phyloP scores from a whole-genome alignment of 352 stramenopile genomes.

The Phytophthora cajani region DNA sequence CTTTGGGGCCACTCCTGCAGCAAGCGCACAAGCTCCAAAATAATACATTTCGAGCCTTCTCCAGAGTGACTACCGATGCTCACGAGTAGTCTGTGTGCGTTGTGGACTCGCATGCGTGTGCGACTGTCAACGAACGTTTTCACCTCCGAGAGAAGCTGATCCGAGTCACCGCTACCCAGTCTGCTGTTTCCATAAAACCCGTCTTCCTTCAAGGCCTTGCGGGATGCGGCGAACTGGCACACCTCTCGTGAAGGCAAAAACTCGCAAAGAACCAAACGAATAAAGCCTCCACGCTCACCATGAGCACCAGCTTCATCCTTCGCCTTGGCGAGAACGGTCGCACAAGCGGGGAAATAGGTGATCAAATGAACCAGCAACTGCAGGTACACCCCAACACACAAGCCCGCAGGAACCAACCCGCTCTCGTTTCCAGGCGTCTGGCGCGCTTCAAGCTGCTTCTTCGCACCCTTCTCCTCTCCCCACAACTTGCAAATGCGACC shows the following conservation, averaged over 20 bases:
- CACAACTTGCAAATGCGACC: constrained; percentile 64
- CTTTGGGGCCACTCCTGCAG: constrained; percentile 69
- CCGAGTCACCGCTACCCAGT: constrained; percentile 31
- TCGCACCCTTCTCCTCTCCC: constrained; percentile 51
- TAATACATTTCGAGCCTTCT: constrained; percentile 80
- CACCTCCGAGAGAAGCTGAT: constrained; percentile 45
- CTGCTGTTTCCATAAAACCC: constrained; percentile 51
- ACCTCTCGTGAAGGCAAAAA: constrained; percentile 79
- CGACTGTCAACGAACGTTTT: constrained; percentile 48
- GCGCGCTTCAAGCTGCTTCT: constrained; percentile 21
- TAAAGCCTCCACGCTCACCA: constrained; percentile 47
- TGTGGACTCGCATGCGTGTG: constrained; percentile 64
- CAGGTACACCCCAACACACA: constrained; percentile 76
- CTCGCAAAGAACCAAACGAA: constrained; percentile 67
- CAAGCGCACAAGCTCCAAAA: constrained; percentile 75
- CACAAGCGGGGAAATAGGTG: constrained; percentile 69
- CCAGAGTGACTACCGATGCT: constrained; percentile 71
- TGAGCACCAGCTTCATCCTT: constrained; percentile 37
- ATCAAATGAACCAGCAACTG: constrained; percentile 80
- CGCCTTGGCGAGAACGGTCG: constrained; percentile 68
- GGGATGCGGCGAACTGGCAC: constrained; percentile 64
- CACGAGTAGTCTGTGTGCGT: constrained; percentile 74
- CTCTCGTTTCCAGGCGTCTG: constrained; percentile 14
- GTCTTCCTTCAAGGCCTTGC: constrained; percentile 61
- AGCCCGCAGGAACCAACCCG: constrained; percentile 14